These are phyloP conservation scores for Phytophthora sojae DNA, from an alignment of 352 stramenopile species.

Conservation along the genomic window DNA sequence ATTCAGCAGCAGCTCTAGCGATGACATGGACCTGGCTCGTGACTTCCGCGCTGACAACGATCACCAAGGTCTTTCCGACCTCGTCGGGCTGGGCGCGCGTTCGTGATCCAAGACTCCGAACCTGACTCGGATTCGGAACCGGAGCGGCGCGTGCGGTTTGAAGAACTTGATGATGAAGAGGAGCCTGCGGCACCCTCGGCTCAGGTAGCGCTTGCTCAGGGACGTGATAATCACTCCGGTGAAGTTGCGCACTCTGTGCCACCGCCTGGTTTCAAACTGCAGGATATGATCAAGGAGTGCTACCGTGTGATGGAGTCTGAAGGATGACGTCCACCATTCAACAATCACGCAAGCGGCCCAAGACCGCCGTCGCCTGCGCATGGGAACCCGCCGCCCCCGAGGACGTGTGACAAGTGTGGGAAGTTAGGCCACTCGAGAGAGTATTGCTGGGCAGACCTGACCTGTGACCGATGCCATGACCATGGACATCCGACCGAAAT, in stretches of 20 bases:
- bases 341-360: not conserved
- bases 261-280: not conserved
- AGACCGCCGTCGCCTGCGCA: not conserved
- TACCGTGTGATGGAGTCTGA: not conserved
- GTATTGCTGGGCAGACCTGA: not conserved
- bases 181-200: not conserved
- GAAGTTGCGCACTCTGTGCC: not conserved
- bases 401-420: not conserved
- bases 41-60: too few species aligned
- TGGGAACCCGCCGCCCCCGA: not conserved
- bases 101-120: not conserved
- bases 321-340: not conserved
- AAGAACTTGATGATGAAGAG: not conserved
- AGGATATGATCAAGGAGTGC: not conserved
- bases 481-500: not conserved
- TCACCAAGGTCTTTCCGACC: not conserved
- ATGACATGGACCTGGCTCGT: not conserved
- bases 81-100: not conserved
- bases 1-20: not conserved
- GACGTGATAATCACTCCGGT: not conserved
- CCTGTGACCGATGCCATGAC: not conserved
- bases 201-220: not conserved
- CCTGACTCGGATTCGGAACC: not conserved
- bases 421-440: not conserved
- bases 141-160: not conserved